Conservation (phyloP, 768 basidiomycete species). For the Lentinula sp. region DNA sequence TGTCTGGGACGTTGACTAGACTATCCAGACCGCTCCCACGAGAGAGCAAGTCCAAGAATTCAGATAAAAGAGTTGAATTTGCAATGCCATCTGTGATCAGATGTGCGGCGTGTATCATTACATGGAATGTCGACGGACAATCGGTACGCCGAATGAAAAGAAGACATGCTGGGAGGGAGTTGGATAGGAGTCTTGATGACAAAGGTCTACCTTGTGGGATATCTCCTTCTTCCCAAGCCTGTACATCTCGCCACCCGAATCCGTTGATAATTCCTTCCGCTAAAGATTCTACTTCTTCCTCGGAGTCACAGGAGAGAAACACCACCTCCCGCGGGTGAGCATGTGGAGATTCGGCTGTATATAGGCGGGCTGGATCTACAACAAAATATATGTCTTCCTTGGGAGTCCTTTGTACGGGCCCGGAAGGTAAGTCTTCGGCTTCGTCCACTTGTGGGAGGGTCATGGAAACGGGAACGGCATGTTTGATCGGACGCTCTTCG, state of each 20-base stretch:
- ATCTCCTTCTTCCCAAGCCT: neutral
- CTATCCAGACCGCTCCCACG: conserved; percentile 1
- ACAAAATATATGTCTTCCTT: conserved; percentile 29
- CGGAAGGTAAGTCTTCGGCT: neutral
- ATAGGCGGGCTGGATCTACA: conserved; percentile 31
- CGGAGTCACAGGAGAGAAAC: conserved; percentile 24
- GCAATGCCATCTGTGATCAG: conserved; percentile 44
- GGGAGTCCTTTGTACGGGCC: conserved; percentile 10
- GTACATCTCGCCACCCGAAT: conserved; percentile 11
- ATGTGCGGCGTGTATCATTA: conserved; percentile 41
- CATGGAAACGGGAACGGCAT: neutral
- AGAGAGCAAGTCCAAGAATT: conserved; percentile 38
- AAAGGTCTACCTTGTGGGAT: neutral
- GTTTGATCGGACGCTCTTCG: conserved; percentile 13
- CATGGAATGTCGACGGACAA: conserved; percentile 27
- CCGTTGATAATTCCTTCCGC: conserved; percentile 24
- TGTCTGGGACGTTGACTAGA: conserved; percentile 5
- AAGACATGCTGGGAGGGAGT: conserved; percentile 34
- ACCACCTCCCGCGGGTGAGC: conserved; percentile 31
- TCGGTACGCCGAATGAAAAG: conserved; percentile 36
- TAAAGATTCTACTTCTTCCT: conserved; percentile 25
- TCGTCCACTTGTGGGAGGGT: neutral
- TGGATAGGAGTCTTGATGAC: conserved; percentile 27
- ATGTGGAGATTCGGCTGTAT: neutral
- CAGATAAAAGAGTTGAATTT: conserved; percentile 32